phyloP scores from a whole-genome alignment of 1,284 basidiomycete species.

The Austropuccinia psidii region DNA sequence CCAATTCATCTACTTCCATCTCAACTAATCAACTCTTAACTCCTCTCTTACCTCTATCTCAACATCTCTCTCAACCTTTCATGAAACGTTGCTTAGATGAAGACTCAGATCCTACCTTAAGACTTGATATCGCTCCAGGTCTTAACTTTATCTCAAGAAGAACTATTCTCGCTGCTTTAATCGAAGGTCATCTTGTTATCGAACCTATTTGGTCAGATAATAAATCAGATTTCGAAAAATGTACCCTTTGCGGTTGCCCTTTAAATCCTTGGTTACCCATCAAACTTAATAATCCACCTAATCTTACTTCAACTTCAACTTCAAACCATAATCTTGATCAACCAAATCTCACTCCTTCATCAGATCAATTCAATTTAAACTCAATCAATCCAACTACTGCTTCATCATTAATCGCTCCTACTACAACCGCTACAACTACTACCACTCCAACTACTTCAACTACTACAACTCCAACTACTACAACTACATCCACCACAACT shows the following conservation, averaged over 20 bases:
- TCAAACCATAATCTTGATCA: no score
- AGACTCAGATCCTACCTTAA: slow-evolving; percentile 87
- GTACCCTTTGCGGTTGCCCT: slow-evolving; percentile 43
- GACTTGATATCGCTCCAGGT: slow-evolving; percentile 86
- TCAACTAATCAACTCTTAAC: slow-evolving; percentile 57
- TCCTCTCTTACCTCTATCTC: slow-evolving; percentile 52
- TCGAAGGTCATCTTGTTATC: slow-evolving; percentile 77
- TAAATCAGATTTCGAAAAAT: slow-evolving; percentile 41
- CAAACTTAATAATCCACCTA: no score
- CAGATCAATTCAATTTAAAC: background rate
- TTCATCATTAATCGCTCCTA: no score
- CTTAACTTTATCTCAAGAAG: slow-evolving; percentile 86
- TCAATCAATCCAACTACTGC: no score
- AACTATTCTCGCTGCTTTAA: slow-evolving; percentile 74
- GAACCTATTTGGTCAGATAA: slow-evolving; percentile 63
- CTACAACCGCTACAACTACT: background rate
- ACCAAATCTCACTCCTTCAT: background rate
- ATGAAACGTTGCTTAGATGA: slow-evolving; percentile 70
- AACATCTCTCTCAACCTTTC: slow-evolving; percentile 62
- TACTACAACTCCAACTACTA: background rate
- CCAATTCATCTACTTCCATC: slow-evolving; percentile 36
- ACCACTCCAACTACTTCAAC: background rate
- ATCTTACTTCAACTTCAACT: no score
- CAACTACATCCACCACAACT: background rate
- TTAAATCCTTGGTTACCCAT: slow-evolving; percentile 14